Evolutionary conservation across 2,329 filamentous ascomycete genomes (phyloP), one percentile per base, ranked within the genome.

Genomic region (Ophiostoma tasmaniense): DNA sequence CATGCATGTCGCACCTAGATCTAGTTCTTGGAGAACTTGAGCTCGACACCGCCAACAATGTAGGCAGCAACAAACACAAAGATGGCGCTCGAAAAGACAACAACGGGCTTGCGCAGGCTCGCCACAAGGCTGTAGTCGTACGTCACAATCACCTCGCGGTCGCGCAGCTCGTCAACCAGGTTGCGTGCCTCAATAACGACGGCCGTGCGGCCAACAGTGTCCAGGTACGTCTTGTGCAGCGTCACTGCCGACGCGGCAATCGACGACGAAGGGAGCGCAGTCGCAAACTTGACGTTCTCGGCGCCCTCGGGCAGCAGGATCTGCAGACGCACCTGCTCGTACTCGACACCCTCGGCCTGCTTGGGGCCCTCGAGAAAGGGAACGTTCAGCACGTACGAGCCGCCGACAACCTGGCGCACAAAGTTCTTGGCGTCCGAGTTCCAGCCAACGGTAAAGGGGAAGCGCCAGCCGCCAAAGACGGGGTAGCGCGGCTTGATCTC

Each of bases 391-490:
- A 96, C 85, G 75, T 92, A 96, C n/a, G 87, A 85, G 70, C 92
- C 87, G 64, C 83, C 80, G 59, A 64, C 17, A 8, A 85, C 83
- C 74, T 83, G 86, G 74, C 92, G 89, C 73, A 99, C 78, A 77
- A 91, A 95, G 69, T 86, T 87, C 75, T 87, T 87, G 35, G 96
- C 84, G 73, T 96, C 88, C 67, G 91, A 89, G 81, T 98, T 96
- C 95, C 95, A 99, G 73, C 95, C 95, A 69, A 98, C 89, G 70
- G 90, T 92, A 83, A 98, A 99, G 73, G 91, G 95, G 80, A 97
- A 98, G 80, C 96, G 97, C 95, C 95, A 99, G 71, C 92, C 93
- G 71, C 95, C 95, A 75, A 97, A 99, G 30, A 99, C 79, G n/a
- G 95, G 95, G 79, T 96, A 99, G 67, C 95, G 88, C 25, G 95